These are phyloP conservation scores for Candida sanyaensis DNA, from an alignment of 1,139 yeast species.

Conservation along the genomic window DNA sequence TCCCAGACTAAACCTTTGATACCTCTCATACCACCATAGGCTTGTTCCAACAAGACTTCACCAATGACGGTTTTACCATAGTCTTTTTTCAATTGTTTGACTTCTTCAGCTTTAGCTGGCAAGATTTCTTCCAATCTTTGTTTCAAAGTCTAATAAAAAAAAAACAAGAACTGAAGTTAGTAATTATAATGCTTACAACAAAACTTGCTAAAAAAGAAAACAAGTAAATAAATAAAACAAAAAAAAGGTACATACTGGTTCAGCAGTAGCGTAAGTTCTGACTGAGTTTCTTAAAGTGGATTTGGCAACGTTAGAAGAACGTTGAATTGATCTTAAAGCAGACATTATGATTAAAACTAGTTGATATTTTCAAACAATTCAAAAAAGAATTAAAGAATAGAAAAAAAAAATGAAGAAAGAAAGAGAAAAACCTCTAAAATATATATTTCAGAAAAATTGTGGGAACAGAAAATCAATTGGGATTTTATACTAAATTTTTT, in stretches of 20 bases:
- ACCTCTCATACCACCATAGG: constrained; percentile 99
- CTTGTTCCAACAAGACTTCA: constrained; percentile 92
- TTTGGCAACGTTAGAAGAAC: constrained; percentile 33
- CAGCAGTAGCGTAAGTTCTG: constrained; percentile 54
- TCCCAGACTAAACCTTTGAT: constrained; percentile 98
- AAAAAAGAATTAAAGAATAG: neutral
- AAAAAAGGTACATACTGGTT: constrained; percentile 44
- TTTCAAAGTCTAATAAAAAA: constrained; percentile 60
- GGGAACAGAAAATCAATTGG: constrained; percentile 5
- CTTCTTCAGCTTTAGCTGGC: constrained; percentile 90
- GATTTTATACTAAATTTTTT: constrained; percentile 5
- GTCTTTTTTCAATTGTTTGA: constrained; percentile 85
- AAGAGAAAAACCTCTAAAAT: neutral
- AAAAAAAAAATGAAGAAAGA: constrained; percentile 4
- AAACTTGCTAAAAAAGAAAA: too few relatives aligned
- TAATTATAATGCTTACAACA: neutral
- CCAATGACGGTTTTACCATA: constrained; percentile 91
- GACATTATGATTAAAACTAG: constrained; percentile 26
- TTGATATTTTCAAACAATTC: neutral
- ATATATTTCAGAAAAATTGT: neutral
- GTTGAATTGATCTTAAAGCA: constrained; percentile 42
- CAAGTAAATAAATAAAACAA: neutral
- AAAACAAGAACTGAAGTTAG: constrained; percentile 16
- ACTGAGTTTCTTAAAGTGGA: constrained; percentile 33
- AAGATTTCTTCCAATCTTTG: constrained; percentile 91